These are phyloP conservation scores for Hymenoscyphus repandus DNA, from an alignment of 2,329 filamentous ascomycete genomes.

Conservation along the genomic window DNA sequence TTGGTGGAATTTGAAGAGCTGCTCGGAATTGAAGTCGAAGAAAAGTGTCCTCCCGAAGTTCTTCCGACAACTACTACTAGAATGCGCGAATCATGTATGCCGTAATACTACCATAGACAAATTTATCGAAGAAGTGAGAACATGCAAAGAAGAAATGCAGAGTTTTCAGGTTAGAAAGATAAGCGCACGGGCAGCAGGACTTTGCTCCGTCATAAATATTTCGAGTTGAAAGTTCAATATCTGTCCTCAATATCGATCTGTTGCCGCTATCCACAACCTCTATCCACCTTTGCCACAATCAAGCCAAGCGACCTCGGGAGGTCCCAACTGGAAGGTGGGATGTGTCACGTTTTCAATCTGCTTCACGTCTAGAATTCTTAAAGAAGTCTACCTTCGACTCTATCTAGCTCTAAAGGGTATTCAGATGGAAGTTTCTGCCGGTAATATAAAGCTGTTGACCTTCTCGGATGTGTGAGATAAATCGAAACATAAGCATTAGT, in stretches of 20 bases:
- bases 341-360: no score
- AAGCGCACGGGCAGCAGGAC: not conserved
- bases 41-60: not conserved
- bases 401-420: no score
- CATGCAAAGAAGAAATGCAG: not conserved
- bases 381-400: no score
- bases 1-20: slow-evolving; percentile 3
- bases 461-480: no score
- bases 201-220: not conserved
- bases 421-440: no score
- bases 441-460: no score
- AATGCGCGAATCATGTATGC: no score
- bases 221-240: not conserved
- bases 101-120: no score
- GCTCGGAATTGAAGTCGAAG: not conserved
- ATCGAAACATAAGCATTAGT: no score
- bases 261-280: not conserved
- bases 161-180: not conserved
- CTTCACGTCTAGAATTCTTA: no score
- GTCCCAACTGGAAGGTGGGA: not conserved
- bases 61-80: not conserved
- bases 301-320: not conserved
- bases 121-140: no score
- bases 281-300: not conserved
- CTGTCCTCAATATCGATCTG: not conserved